Evolutionary conservation across 768 basidiomycete species (phyloP), one percentile per base, ranked within the genome.

Genomic region (Suillus alpinus): DNA sequence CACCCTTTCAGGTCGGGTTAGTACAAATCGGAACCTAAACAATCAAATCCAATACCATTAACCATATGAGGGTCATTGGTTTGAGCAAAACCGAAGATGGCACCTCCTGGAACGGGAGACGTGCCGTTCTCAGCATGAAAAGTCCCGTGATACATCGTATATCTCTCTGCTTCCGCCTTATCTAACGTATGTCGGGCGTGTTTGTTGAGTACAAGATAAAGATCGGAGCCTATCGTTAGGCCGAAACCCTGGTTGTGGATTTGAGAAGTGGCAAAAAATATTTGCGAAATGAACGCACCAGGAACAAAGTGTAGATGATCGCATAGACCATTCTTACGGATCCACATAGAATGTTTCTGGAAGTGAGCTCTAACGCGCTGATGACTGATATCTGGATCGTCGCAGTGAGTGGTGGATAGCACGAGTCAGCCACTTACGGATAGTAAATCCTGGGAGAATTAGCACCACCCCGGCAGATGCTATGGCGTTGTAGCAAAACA

Each of bases 401-500:
- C 55, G 23, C 26, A 18, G 46, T 59, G 36, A 57, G 56, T 34
- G 58, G 60, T 39, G 59, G 37, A 41, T 50, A 55, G 44, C 14
- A 26, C 32, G 55, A 12, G n/a, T 51, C 20, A 62, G n/a, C 32
- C 52, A 76, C 90, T 75, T 69, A 91, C 91, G 75, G 59, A 92
- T 82, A 13, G 89, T 90, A 68, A 92, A 95, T 32, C 92, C 94
- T 9, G 94, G 94, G 14, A 95, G 83, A 63, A 96, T 93, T 51
- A 92, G 81, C n/a, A 95, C 91, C 9, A 95, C 89, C 2, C 92
- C 92, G 36, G 91, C 91, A 12, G 92, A 92, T 9, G 94, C 91
- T 63, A 96, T 86, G 4, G 95, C 89, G 55, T 88, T 90, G 75
- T 94, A 97, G 73, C 95, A 97, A 71, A 95, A 95, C 26, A 87